phyloP scores from a whole-genome alignment of 805 yeast species.

The Soucietia sequanensis region DNA sequence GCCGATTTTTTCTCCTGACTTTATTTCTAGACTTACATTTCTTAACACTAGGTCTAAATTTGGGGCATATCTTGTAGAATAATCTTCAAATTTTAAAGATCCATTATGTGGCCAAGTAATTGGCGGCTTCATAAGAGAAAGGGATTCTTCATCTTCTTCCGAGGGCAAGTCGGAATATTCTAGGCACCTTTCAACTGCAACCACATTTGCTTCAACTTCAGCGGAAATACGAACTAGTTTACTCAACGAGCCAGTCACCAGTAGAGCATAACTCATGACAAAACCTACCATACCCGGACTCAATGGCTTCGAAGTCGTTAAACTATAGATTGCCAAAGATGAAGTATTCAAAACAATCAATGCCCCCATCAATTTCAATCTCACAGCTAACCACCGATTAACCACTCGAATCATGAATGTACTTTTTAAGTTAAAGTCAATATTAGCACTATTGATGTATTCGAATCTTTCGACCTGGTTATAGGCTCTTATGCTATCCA shows the following conservation, averaged over 20 bases:
- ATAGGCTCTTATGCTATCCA: constrained; percentile 76
- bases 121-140: constrained; percentile 30
- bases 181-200: constrained; percentile 64
- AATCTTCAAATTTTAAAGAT: constrained; percentile 59
- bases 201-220: constrained; percentile 61
- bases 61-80: constrained; percentile 76
- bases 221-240: constrained; percentile 61
- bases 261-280: constrained; percentile 61
- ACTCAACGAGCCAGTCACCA: constrained; percentile 52
- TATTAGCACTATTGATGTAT: constrained; percentile 48
- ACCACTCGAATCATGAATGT: constrained; percentile 51
- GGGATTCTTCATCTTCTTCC: constrained; percentile 23
- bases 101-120: constrained; percentile 74
- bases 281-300: constrained; percentile 63
- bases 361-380: constrained; percentile 63
- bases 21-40: constrained; percentile 58
- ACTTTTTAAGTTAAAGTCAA: constrained; percentile 49
- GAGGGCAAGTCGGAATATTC: constrained; percentile 50
- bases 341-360: constrained; percentile 53
- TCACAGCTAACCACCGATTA: constrained; percentile 64
- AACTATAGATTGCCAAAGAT: constrained; percentile 39
- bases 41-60: constrained; percentile 76
- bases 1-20: constrained; percentile 80
- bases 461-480: constrained; percentile 64
- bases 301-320: constrained; percentile 41